These are phyloP conservation scores for Candida tammaniensis DNA, from an alignment of 805 yeast genomes.

Conservation along the genomic window DNA sequence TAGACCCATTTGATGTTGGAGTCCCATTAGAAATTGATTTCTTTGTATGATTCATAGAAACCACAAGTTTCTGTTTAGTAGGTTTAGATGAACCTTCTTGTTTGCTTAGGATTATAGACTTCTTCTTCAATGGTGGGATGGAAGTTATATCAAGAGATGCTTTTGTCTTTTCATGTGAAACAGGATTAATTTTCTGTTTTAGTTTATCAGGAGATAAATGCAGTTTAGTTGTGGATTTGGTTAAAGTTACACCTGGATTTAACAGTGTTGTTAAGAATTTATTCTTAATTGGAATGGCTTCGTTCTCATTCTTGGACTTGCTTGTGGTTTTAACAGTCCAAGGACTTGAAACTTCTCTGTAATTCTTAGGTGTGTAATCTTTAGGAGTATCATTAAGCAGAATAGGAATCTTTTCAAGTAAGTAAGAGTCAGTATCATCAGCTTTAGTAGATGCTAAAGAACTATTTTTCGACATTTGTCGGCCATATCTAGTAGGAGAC, in stretches of 20 bases:
- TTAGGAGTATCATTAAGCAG: not conserved
- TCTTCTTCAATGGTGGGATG: constrained; percentile 24
- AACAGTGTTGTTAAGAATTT: constrained; percentile 35
- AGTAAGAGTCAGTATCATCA: constrained; percentile 7
- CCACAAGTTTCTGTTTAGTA: constrained; percentile 26
- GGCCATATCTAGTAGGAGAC: constrained; percentile 12
- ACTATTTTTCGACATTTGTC: constrained; percentile 7
- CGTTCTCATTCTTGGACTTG: constrained; percentile 2
- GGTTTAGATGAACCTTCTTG: constrained; percentile 24
- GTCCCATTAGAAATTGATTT: constrained; percentile 1
- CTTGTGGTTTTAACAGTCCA: constrained; percentile 24
- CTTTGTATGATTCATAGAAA: constrained; percentile 21
- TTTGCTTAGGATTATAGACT: constrained; percentile 20
- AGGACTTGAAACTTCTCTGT: constrained; percentile 19
- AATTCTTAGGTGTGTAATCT: not conserved
- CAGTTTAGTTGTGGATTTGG: constrained; percentile 14
- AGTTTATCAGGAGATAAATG: constrained; percentile 11
- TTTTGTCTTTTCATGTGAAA: constrained; percentile 14
- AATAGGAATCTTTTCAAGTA: constrained; percentile 5
- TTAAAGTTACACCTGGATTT: constrained; percentile 29
- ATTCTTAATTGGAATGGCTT: constrained; percentile 21
- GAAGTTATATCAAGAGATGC: constrained; percentile 15
- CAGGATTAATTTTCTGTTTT: constrained; percentile 5
- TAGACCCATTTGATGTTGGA: not conserved
- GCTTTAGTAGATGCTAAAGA: constrained; percentile 11